Base-by-base conservation (phyloP, 441 rosid genomes). In the Syzygium syzygioides region DNA sequence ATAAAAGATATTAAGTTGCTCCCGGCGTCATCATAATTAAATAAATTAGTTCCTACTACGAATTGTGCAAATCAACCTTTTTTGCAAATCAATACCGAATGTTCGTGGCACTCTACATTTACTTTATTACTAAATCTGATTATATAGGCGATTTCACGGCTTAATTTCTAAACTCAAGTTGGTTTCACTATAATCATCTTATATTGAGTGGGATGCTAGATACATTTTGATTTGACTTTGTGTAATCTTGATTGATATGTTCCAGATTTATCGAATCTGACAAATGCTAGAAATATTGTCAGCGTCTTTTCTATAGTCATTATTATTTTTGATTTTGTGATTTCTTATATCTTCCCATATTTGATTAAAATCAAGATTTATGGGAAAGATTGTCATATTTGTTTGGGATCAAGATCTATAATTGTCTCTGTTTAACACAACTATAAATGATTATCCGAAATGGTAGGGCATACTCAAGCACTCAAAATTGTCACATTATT, bases 21-120 rank as follows among this genome's bases (percentile, higher is more conserved):
- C 3, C 11, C 10, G 0, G 3, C 12, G 11, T 3, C 9, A 59
- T 59, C 64, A 11, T 26, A 59, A 59, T 12, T 0, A 37, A 23
- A 12, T 59, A 0, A 26, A 59, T 5, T 59, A 26, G 30, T 26
- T 59, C 1, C 1, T 0, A 26, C 26, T 5, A 6, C 1, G 64
- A 26, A 5, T 59, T 59, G 26, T 59, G 0, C 30, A 59, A 57
- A 57, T 57, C 14, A 0, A 57, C 10, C 14, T 23, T 0, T 4
- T 10, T 57, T n/a, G 25, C 25, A 57, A 57, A 57, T 25, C 15
- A 5, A 59, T 26, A 59, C 7, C 12, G 11, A 57, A 10, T 10
- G 14, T 12, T 26, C 2, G 2, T 0, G 30, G 64, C 15, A 25
- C 64, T 59, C 15, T 12, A 11, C 0, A 59, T 11, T 59, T 3